Percentiles rank a stretch among this genome's conserved stretches.
Evolutionary conservation across 202 grass and related monocot species (phyloP).

Genomic region (Miscanthus sacchariflorus): DNA sequence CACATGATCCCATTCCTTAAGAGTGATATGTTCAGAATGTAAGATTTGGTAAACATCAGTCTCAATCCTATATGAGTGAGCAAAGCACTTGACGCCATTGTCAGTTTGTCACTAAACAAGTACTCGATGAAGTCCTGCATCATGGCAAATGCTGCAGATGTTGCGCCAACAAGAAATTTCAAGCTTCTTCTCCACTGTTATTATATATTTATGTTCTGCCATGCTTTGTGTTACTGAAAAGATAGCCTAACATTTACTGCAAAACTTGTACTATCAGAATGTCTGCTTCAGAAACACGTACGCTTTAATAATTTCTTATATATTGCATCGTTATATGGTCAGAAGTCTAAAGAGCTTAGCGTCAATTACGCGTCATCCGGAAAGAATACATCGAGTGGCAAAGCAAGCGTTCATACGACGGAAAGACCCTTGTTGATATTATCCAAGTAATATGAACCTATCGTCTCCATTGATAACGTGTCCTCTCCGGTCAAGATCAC

Average conservation of each 20-base stretch:
- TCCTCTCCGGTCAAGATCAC: constrained; percentile 40
- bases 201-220: constrained; percentile 21
- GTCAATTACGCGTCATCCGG: not conserved
- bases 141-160: not conserved
- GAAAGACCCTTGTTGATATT: constrained; percentile 2
- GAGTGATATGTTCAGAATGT: not conserved
- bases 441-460: not conserved
- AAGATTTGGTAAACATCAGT: constrained; percentile 1
- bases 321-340: not conserved
- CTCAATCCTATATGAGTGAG: not conserved
- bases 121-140: not conserved
- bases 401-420: constrained; percentile 29
- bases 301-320: not conserved
- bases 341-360: constrained; percentile 24
- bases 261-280: not conserved
- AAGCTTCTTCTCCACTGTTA: not conserved
- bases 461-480: not conserved
- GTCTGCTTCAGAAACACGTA: constrained; percentile 1
- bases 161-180: not conserved
- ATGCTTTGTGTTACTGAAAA: not conserved
- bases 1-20: not conserved
- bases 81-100: not conserved
- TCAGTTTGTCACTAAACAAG: not conserved
- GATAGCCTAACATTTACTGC: not conserved
- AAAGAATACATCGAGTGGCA: constrained; percentile 33